Percentiles rank a stretch among this genome's conserved stretches.
These are phyloP conservation scores for Lumnitzera racemosa DNA, from an alignment of 345 rosid species.

Conservation along the genomic window DNA sequence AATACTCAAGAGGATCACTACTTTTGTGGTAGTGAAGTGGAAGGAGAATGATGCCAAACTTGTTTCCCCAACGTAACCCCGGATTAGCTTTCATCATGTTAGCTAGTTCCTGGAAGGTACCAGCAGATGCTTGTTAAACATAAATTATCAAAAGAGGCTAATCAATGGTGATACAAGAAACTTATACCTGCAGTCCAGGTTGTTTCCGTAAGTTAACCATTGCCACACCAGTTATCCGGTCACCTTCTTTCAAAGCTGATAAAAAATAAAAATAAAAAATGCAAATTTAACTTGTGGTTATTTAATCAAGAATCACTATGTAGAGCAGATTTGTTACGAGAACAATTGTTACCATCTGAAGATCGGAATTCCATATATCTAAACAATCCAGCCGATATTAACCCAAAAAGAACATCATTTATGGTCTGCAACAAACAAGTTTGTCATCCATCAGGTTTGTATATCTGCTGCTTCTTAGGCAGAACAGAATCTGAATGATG, in stretches of 20 bases:
- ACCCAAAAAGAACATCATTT: conserved; percentile 58
- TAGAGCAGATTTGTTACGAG: not conserved
- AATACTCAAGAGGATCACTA: conserved; percentile 25
- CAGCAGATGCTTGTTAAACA: not conserved
- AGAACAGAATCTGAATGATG: too few species aligned
- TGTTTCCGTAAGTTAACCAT: conserved; percentile 53
- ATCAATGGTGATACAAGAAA: not conserved
- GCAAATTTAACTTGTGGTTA: not conserved
- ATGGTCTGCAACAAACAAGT: conserved; percentile 30
- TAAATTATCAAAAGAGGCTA: not conserved
- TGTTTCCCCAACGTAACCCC: conserved; percentile 42
- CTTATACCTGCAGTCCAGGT: conserved; percentile 32
- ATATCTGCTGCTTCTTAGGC: too few species aligned
- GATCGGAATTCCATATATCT: conserved; percentile 42
- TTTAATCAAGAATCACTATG: not conserved
- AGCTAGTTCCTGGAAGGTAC: conserved; percentile 24
- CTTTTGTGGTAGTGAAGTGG: conserved; percentile 32
- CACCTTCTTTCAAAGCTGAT: conserved; percentile 20
- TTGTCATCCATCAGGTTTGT: not conserved
- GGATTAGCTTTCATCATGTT: conserved; percentile 25
- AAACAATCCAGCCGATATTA: conserved; percentile 39
- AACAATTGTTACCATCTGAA: conserved; percentile 27
- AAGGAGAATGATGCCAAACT: conserved; percentile 40
- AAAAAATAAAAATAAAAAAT: not conserved
- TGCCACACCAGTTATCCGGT: conserved; percentile 21